phyloP scores from a whole-genome alignment of 2,329 filamentous ascomycete genomes.

The Pyrenophora seminiperda region DNA sequence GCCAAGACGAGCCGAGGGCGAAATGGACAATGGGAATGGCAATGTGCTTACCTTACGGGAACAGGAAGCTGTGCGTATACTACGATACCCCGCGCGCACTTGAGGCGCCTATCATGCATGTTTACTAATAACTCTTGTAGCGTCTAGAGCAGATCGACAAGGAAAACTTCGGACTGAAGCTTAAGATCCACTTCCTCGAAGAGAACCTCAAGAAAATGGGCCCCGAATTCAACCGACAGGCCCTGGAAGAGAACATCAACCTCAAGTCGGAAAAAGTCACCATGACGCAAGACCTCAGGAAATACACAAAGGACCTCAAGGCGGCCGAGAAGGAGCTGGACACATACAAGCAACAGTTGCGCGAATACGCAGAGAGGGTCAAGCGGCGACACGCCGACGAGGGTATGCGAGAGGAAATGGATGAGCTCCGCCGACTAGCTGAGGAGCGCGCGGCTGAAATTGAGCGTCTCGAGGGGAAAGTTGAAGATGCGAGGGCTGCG shows the following conservation, averaged over 20 bases:
- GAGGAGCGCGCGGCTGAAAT: conserved; percentile 51
- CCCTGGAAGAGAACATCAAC: conserved; percentile 92
- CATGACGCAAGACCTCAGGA: conserved; percentile 83
- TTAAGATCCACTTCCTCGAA: conserved; percentile 96
- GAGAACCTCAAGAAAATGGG: conserved; percentile 86
- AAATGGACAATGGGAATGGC: conserved; percentile 77
- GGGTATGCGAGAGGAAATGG: conserved; percentile 67
- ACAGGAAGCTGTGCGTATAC: conserved; percentile 76
- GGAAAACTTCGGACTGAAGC: conserved; percentile 96
- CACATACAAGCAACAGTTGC: conserved; percentile 77
- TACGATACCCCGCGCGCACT: not conserved
- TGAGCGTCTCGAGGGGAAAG: conserved; percentile 40
- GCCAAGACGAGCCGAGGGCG: conserved; percentile 66
- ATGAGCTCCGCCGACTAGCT: conserved; percentile 52
- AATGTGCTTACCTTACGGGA: conserved; percentile 91
- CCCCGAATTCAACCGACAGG: conserved; percentile 85
- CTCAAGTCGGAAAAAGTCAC: conserved; percentile 92
- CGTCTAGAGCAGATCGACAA: conserved; percentile 95
- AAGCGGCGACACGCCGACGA: conserved; percentile 77
- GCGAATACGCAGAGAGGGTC: conserved; percentile 80
- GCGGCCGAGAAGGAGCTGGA: conserved; percentile 87
- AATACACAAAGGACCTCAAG: conserved; percentile 82
- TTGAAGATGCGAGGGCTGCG: conserved; percentile 38
- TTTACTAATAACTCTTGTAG: conserved; percentile 41
- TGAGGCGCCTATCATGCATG: not conserved